Base-by-base conservation (phyloP, 2,329 filamentous ascomycete genomes). In the Colletotrichum neosansevieriae region DNA sequence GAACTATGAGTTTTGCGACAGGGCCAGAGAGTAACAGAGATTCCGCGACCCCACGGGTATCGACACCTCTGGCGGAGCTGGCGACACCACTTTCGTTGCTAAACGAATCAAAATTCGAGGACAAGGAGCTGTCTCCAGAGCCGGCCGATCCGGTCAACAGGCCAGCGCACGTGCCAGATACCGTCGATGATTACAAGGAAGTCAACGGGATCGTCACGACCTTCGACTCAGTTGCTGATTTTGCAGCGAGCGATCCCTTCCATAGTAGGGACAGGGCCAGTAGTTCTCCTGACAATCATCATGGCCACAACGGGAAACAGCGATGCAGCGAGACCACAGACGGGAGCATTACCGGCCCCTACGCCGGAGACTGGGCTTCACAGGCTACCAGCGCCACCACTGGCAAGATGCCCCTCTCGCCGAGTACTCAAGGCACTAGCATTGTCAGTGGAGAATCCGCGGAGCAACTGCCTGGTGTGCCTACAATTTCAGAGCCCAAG, bases 361-460 rank as follows among this genome's bases (percentile, higher is more conserved):
- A 81, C 54, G 82, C 83, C 0, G 87, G 85, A 10, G 88, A 90
- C 72, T 90, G 88, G 86, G 85, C 86, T 3, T 89, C 86, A 4
- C 88, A 90, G 72, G 86, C 85, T 4, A 90, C 88, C 13, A 89
- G 87, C 72, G 88, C 87, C 9, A 88, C 88, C 2, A 90, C 88
- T 1, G 85, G 87, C 57, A 89, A 89, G 77, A 85, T 89, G 84
- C 87, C 88, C 3, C 78, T 90, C 40, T 90, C 88, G 24, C 89
- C 89, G 2, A 90, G 88, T 75, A 91, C 89, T 3, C 84, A 89
- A 74, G 89, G 88, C 44, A 91, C 89, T 17, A 91, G 88, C 76
- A 88, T 91, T 70, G 84, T 88, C 71, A 90, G 88, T 77, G 83
- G 84, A 62, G 86, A 89, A 49, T 89, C 87, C 7, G 74, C 84